Evolutionary conservation across 176 grass and related monocot genomes (phyloP), one percentile per base, ranked within the genome.

Genomic region (Guadua angustifolia): DNA sequence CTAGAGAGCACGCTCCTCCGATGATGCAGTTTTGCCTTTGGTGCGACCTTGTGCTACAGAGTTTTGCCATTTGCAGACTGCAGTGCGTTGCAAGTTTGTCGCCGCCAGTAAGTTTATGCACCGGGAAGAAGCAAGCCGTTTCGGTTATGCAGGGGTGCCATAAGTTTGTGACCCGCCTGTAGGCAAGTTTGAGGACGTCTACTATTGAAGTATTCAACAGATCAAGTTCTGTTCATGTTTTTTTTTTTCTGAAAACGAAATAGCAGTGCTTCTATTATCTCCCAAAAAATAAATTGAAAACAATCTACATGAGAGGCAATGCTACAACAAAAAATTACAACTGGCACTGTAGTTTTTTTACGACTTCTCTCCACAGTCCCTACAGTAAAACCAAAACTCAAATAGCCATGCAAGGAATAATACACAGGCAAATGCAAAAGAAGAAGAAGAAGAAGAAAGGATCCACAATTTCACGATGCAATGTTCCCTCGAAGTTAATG

Each of bases 401-500:
- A 73, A 82, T 38, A 11, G 69, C 56, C 29, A 46, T 29, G 22
- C 71, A 77, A 90, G 72, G 81, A 88, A 78, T 72, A 90, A 86
- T 63, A 69, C 60, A 67, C 79, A 72, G n/a, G 88, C 82, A 66
- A 90, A 81, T 77, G 71, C 6, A 1, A 0, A 14, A 75, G 1
- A 67, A 51, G 3, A 53, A 4, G 5, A 69, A 4, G 5, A 69
- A 72, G 46, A 88, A 84, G 81, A 82, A 82, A 76, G 69, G 66
- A 78, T 78, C 65, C 79, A 78, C 66, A 66, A 38, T 57, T 84
- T 73, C 72, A 72, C 66, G 78, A 77, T 72, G 73, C 66, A 71
- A 73, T 73, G 83, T 72, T 81, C 71, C 84, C 72, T 85, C 45
- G 55, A 49, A 19, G 79, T 86, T 72, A 90, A 86, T 79, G 88